Conservation (phyloP, 2,329 filamentous ascomycete species). For the Lasiodiplodia theobromae region DNA sequence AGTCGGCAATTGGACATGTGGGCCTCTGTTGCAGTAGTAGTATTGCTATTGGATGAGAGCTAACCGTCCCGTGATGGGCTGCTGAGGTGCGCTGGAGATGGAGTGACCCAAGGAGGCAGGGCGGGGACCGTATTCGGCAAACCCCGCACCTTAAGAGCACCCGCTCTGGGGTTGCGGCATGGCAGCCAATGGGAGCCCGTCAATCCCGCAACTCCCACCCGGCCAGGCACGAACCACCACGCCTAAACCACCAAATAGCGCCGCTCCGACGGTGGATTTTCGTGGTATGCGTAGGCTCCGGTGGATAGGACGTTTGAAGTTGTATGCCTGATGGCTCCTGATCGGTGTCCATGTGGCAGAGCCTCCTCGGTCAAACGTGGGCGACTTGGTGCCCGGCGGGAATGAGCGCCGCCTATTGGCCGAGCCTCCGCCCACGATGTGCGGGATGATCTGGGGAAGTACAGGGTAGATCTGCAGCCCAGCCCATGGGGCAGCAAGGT, state of each 20-base stretch:
- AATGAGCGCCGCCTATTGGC: constrained; percentile 7
- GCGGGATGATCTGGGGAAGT: constrained; percentile 26
- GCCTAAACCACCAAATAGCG: not conserved
- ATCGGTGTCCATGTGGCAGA: not conserved
- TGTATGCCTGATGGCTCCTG: not conserved
- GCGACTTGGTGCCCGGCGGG: constrained; percentile 2
- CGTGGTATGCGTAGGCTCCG: constrained; percentile 7
- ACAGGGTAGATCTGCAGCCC: constrained; percentile 2
- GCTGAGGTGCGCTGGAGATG: constrained; percentile 1
- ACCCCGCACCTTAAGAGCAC: not conserved
- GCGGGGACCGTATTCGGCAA: not conserved
- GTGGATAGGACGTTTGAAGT: not conserved
- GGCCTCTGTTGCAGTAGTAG: not conserved
- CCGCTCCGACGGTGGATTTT: not conserved
- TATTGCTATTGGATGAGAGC: not conserved
- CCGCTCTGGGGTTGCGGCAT: constrained; percentile 7
- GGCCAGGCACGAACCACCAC: constrained; percentile 4
- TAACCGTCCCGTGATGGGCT: not conserved
- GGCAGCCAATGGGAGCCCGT: not conserved
- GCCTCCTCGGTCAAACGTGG: not conserved
- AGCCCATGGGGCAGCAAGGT: not conserved
- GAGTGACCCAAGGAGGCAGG: not conserved
- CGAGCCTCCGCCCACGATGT: not conserved
- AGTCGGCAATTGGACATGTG: not conserved
- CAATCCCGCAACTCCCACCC: constrained; percentile 5